Evolutionary conservation across 495 filamentous ascomycete species (phyloP).

Genomic region (Neurospora sublineolata): DNA sequence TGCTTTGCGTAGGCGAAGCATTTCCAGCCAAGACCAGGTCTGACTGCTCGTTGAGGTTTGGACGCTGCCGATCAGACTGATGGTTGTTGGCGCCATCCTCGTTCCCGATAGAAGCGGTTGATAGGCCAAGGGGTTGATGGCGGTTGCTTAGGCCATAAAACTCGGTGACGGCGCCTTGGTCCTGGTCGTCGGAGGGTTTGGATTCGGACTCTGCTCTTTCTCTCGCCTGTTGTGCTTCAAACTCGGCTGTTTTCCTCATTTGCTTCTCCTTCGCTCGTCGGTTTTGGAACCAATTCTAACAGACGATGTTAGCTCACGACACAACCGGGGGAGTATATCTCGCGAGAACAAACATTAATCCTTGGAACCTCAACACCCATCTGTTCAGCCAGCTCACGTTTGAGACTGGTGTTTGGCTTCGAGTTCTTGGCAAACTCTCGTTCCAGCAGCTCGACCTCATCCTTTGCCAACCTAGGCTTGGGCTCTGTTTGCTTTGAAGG

Average conservation of each 20-base stretch:
- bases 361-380: conserved; percentile 63
- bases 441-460: conserved; percentile 69
- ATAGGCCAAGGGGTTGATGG: conserved; percentile 22
- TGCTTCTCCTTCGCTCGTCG: conserved; percentile 74
- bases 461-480: conserved; percentile 64
- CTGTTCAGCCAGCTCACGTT: conserved; percentile 59
- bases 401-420: conserved; percentile 66
- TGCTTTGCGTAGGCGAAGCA: not conserved
- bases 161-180: conserved; percentile 15
- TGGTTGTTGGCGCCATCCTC: conserved; percentile 16
- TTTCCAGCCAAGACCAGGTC: not conserved
- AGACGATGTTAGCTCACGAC: conserved; percentile 19
- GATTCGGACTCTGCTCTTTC: conserved; percentile 35
- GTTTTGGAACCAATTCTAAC: conserved; percentile 87
- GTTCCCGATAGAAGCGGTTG: conserved; percentile 25
- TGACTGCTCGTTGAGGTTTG: not conserved
- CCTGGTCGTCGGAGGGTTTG: conserved; percentile 23
- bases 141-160: conserved; percentile 20
- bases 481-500: conserved; percentile 36
- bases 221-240: conserved; percentile 42
- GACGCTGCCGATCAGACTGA: conserved; percentile 3
- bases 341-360: conserved; percentile 53
- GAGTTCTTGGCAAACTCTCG: conserved; percentile 62
- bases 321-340: not conserved
- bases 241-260: conserved; percentile 60